Evolutionary conservation across 179 eudicot genomes (phyloP), one percentile per base, ranked within the genome.

Genomic region (Pouteria campechiana): DNA sequence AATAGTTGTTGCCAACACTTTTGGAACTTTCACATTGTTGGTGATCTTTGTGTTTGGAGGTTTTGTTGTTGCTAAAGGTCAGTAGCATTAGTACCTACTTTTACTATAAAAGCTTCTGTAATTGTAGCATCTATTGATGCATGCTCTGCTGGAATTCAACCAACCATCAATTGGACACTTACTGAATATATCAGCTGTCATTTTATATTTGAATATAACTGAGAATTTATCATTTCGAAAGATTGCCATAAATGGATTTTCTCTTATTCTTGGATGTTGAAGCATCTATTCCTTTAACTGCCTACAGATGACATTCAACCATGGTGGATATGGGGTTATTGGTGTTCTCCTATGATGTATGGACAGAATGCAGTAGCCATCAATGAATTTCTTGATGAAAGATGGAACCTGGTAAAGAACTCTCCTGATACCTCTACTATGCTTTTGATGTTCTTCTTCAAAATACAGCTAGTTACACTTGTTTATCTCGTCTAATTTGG

Each of bases 241-340:
- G n/a, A n/a, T n/a, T n/a, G n/a, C n/a, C n/a, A n/a, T n/a, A n/a
- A n/a, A n/a, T n/a, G n/a, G n/a, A n/a, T n/a, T n/a, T n/a, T n/a
- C n/a, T n/a, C n/a, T n/a, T n/a, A n/a, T n/a, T n/a, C n/a, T n/a
- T n/a, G n/a, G n/a, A n/a, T 34, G 32, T 37, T 25, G 7, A 40
- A 35, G 16, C 12, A 36, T 30, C 20, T 11, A 27, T 16, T 25
- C 15, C 17, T 19, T 46, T 37, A n/a, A 15, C 19, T 39, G 3
- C 17, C 14, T 42, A 42, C 62, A 85, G 96, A 53, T 72, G 94
- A 86, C 58, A 69, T 86, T 55, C 64, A 57, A 34, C 78, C 92
- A n/a, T 87, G 85, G 89, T 74, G 83, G 76, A 67, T 76, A 59
- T 87, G 96, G 96, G 96, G 64, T 9, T 85, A 85, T 41, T 85